Conservation (phyloP, 2,329 filamentous ascomycete species). For the Aspergillus fischeri region DNA sequence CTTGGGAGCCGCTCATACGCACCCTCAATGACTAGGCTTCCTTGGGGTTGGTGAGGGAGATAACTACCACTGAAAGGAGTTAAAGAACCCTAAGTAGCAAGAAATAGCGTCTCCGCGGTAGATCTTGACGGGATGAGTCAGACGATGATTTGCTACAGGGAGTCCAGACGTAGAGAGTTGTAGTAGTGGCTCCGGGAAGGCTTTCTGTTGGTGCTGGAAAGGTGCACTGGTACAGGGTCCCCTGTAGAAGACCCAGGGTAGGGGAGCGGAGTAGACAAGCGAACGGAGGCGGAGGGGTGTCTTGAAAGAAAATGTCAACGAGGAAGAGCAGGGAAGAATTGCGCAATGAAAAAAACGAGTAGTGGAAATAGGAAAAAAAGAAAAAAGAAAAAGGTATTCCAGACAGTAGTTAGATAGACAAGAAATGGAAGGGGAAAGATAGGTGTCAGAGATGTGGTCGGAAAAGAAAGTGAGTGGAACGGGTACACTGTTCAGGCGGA, state of each 20-base stretch:
- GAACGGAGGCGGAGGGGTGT: neutral
- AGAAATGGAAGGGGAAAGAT: too few species aligned
- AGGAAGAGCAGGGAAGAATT: conserved; percentile 18
- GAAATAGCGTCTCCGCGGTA: conserved; percentile 22
- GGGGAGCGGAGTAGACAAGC: conserved; percentile 1
- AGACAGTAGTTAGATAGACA: neutral
- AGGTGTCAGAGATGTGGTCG: neutral
- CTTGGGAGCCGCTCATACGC: conserved; percentile 11
- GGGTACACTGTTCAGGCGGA: too few species aligned
- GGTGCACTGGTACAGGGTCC: conserved; percentile 2
- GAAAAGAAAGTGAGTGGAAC: too few species aligned
- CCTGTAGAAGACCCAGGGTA: conserved; percentile 4
- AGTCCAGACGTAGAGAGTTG: conserved; percentile 3
- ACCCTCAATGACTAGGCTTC: conserved; percentile 14
- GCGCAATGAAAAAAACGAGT: conserved; percentile 17
- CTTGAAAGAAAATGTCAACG: neutral
- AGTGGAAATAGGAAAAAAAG: neutral
- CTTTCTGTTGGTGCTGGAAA: neutral
- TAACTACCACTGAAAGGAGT: conserved; percentile 20
- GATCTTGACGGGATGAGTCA: conserved; percentile 17
- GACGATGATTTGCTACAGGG: conserved; percentile 13
- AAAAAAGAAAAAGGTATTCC: neutral
- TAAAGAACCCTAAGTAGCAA: conserved; percentile 18
- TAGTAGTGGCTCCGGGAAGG: conserved; percentile 3
- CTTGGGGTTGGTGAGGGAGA: conserved; percentile 16